Evolutionary conservation across 2,329 filamentous ascomycete genomes (phyloP).

Genomic region (Atkinsonella hypoxylon): DNA sequence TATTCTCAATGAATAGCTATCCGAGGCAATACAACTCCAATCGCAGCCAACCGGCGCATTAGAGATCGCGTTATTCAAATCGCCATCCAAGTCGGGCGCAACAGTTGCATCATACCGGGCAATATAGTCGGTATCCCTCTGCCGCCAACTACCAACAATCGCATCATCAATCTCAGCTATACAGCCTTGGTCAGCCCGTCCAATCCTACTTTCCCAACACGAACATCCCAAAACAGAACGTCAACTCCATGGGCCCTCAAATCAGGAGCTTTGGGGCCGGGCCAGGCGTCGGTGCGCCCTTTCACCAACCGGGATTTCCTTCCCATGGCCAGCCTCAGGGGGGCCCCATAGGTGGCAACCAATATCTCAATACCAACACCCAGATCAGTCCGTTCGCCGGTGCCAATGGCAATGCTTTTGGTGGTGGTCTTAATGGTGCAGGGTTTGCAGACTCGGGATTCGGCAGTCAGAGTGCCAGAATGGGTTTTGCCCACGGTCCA

Average conservation of each 20-base stretch:
- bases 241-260: slow-evolving; percentile 23
- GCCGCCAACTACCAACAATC: background rate
- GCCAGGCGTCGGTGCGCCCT: slow-evolving; percentile 25
- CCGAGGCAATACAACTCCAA: slow-evolving; percentile 8
- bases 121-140: background rate
- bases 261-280: slow-evolving; percentile 26
- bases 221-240: background rate
- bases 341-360: slow-evolving; percentile 48
- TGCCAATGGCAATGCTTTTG: slow-evolving; percentile 43
- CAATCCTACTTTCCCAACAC: background rate
- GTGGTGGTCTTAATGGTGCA: slow-evolving; percentile 43
- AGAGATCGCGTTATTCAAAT: slow-evolving; percentile 11
- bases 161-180: background rate
- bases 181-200: background rate
- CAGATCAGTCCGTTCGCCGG: slow-evolving; percentile 54
- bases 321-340: slow-evolving; percentile 38
- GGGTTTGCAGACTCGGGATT: slow-evolving; percentile 59
- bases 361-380: slow-evolving; percentile 60
- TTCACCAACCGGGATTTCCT: slow-evolving; percentile 38
- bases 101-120: background rate
- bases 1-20: slow-evolving; percentile 11
- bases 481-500: slow-evolving; percentile 67
- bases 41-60: slow-evolving; percentile 16
- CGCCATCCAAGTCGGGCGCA: background rate
- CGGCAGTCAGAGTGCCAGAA: slow-evolving; percentile 75